phyloP scores from a whole-genome alignment of 164 flowering plant genomes.

The Berberis vulgaris region DNA sequence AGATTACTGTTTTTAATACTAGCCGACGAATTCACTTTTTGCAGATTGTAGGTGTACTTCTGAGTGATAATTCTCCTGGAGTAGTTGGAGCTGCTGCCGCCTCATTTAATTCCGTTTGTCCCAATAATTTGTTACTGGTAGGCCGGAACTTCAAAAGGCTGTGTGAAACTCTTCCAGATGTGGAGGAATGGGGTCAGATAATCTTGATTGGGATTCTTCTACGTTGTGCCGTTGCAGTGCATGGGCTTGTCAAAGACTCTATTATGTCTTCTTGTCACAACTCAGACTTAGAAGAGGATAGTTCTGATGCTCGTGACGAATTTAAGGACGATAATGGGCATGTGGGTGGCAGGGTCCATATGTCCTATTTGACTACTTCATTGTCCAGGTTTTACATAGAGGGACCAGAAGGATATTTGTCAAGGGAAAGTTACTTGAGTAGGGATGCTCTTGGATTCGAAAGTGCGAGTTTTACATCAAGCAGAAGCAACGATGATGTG shows the following conservation, averaged over 20 bases:
- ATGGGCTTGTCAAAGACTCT: conserved; percentile 84
- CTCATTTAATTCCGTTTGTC: conserved; percentile 78
- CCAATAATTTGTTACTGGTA: conserved; percentile 60
- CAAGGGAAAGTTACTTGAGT: conserved; percentile 33
- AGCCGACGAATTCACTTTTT: conserved; percentile 9
- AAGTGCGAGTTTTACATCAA: conserved; percentile 38
- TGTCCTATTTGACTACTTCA: conserved; percentile 34
- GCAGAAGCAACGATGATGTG: conserved; percentile 48
- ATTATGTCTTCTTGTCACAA: conserved; percentile 38
- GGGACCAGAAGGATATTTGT: conserved; percentile 79
- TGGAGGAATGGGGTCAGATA: conserved; percentile 99
- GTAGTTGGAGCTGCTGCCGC: conserved; percentile 99
- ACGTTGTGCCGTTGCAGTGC: conserved; percentile 73
- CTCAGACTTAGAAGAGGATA: conserved; percentile 29
- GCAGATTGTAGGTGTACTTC: conserved; percentile 76
- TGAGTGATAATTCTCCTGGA: conserved; percentile 81
- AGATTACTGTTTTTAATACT: neutral
- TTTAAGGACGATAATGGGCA: conserved; percentile 18
- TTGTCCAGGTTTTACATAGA: conserved; percentile 73
- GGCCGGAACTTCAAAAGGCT: conserved; percentile 59
- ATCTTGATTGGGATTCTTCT: conserved; percentile 72
- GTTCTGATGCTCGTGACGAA: conserved; percentile 16
- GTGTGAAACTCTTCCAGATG: conserved; percentile 91
- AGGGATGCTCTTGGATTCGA: conserved; percentile 23
- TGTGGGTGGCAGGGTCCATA: conserved; percentile 7